Base-by-base conservation (phyloP, 306 rosid species). In the Ochetophila trinervis region DNA sequence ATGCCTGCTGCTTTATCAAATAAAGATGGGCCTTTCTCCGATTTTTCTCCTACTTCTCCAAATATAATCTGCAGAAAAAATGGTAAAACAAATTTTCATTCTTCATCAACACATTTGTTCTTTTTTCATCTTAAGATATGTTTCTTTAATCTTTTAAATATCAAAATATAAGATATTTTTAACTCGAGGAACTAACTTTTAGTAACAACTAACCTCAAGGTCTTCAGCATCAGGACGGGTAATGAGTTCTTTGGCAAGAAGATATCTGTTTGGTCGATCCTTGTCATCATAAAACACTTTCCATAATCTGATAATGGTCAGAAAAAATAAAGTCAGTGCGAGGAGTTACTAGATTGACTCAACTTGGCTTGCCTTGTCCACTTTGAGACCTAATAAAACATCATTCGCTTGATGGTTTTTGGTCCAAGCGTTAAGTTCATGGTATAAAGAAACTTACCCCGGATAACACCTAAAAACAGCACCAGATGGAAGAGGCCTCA, bases 251-350 rank as follows among this genome's bases (percentile, higher is more conserved):
- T 86, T 86, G 74, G 95, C 97, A 67, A 93, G 96, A 69, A 85
- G 80, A 63, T 93, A 93, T 81, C 97, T 76, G 75, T 84, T 83
- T 60, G 91, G 91, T 65, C 94, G 87, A 47, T 84, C 87, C 78
- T 93, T 87, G 75, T 93, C 98, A 76, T 93, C 98, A 30, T 76
- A 82, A 82, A 93, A 93, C 69, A 89, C 98, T 84, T 89, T 93
- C 98, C 98, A 93, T 65, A 69, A 62, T 83, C 98, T 93, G 62
- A 63, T 67, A 66, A 32, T 45, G 15, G 64, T 67, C 61, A 71
- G 70, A 53, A 69, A 65, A 24, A 64, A 71, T 63, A 78, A 60
- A 67, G 56, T 11, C 47, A 63, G 18, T 45, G 17, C n/a, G 30
- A 9, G 0, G 45, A 24, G 21, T 49, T n/a, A 50, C 16, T 22